Conservation (phyloP, 768 basidiomycete species). For the Dacryopinax primogenitus region DNA sequence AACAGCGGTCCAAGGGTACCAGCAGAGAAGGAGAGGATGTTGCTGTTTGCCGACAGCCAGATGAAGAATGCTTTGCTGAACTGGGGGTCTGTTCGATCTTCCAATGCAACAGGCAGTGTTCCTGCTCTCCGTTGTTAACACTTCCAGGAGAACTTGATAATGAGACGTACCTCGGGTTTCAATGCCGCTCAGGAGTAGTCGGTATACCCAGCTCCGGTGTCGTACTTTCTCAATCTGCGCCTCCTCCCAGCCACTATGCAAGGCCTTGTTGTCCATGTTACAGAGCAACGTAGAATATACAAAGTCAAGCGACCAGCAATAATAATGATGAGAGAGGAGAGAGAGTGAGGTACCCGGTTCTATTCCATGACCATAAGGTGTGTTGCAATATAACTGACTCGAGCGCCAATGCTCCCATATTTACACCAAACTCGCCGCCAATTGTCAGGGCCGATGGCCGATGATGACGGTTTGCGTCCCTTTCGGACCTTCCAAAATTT, state of each 20-base stretch:
- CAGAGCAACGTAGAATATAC: background rate
- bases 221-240: background rate
- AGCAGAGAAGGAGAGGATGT: conserved; percentile 52
- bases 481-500: too few relatives aligned
- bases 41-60: conserved; percentile 61
- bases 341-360: background rate
- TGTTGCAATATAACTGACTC: background rate
- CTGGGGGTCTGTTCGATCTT: conserved; percentile 43
- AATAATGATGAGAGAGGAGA: background rate
- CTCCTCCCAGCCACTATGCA: conserved; percentile 1
- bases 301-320: background rate
- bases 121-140: background rate
- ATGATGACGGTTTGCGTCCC: too few relatives aligned
- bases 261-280: conserved; percentile 2
- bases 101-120: conserved; percentile 40
- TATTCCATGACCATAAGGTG: background rate
- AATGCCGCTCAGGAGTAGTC: background rate
- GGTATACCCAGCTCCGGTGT: background rate
- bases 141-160: background rate
- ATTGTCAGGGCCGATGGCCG: background rate
- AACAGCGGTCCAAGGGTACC: conserved; percentile 54
- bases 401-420: background rate
- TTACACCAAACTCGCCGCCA: background rate
- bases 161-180: background rate
- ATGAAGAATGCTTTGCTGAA: conserved; percentile 56